Percentiles rank a stretch among this genome's conserved stretches.
Evolutionary conservation across 805 yeast species (phyloP).

Genomic region (Kuraishia cidri): DNA sequence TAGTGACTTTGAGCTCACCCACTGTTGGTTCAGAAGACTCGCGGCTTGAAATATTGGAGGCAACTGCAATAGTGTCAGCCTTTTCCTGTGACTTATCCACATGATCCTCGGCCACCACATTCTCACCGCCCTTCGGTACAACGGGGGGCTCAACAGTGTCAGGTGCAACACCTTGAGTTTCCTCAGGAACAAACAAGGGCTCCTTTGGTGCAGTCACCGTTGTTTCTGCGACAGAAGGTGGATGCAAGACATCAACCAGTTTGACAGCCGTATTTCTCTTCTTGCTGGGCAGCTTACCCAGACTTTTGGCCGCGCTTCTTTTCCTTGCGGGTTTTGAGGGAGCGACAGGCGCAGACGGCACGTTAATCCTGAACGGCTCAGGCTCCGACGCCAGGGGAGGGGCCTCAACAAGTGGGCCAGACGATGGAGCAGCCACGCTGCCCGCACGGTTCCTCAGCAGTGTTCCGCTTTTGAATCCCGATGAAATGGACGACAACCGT

Average conservation of each 20-base stretch:
- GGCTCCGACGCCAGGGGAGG: conserved; percentile 4
- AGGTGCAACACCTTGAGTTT: neutral
- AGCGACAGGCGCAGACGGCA: neutral
- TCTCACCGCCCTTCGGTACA: neutral
- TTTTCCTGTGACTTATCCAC: neutral
- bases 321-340: too few species aligned
- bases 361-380: conserved; percentile 4
- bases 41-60: too few species aligned
- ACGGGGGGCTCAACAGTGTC: neutral
- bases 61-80: too few species aligned
- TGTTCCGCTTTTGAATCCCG: conserved; percentile 7
- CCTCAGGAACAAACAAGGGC: neutral
- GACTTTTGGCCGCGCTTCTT: too few species aligned
- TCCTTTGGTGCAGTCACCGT: neutral
- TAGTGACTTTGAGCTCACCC: neutral
- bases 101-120: neutral
- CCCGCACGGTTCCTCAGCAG: conserved; percentile 5
- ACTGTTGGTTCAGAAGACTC: neutral
- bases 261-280: too few species aligned
- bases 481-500: conserved; percentile 8
- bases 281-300: too few species aligned
- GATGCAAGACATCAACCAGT: neutral
- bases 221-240: neutral
- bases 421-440: conserved; percentile 2
- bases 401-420: too few species aligned